Base-by-base conservation (phyloP, 306 rosid species). In the Delonix regia region DNA sequence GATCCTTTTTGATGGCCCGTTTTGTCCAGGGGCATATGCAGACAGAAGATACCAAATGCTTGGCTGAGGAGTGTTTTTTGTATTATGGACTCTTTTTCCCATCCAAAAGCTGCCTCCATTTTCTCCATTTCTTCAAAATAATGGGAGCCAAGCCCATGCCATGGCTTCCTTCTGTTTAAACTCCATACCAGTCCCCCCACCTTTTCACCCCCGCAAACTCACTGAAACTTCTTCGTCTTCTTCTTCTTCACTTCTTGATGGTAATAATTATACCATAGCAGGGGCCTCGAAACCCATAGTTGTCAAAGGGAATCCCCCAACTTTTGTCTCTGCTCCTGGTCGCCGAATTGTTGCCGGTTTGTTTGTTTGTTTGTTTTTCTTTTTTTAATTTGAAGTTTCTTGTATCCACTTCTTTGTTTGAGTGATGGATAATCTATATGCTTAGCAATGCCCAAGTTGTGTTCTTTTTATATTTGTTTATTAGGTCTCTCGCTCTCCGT, bases 301-400 rank as follows among this genome's bases (percentile, higher is more conserved):
- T 49, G 84, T 91, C 66, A 79, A 68, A n/a, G 99, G 99, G 41
- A 78, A 88, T 69, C 98, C 99, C 3, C 98, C 99, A 10, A 95
- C 96, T 73, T 87, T 81, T 72, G 98, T 95, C 57, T 91, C 99
- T 59, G 97, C 98, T 69, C 99, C 99, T 24, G 97, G 90, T 72
- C 97, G 97, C 85, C 87, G 93, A 76, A 89, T 95, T 72, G 88
- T 95, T 9, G 99, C 99, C 18, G 98, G 96, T 95, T 87, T 47
- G 89, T 81, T 18, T n/a, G n/a, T n/a, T n/a, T n/a, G n/a, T n/a
- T n/a, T n/a, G n/a, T n/a, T n/a, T n/a, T n/a, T n/a, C n/a, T n/a
- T 80, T 59, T 75, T 25, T 76, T 24, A 24, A 27, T 25, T 22
- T n/a, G 1, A 55, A 1, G 30, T 61, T 48, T 7, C 30, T 62